Percentiles rank a stretch among this genome's conserved stretches.
Conservation (phyloP, 257 asterid species). For the Solanum neorickii region DNA sequence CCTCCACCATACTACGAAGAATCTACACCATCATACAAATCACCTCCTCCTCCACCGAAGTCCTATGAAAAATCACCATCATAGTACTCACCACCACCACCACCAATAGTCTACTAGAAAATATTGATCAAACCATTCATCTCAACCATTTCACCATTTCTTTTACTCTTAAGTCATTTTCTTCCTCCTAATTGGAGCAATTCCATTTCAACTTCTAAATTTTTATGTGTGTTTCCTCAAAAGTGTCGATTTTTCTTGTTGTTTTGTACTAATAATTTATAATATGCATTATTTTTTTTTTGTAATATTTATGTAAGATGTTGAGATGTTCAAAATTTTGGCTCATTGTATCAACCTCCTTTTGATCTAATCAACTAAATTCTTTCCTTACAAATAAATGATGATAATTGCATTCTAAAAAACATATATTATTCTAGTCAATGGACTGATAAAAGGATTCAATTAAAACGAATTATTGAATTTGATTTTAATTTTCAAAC, state of each 20-base stretch:
- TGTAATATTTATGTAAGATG: background rate
- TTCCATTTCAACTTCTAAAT: background rate
- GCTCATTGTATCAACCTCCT: background rate
- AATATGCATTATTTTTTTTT: background rate
- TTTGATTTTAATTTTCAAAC: too few species aligned
- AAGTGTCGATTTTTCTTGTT: background rate
- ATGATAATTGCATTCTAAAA: background rate
- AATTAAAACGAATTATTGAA: too few species aligned
- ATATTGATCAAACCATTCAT: background rate
- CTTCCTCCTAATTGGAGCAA: background rate
- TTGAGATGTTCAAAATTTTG: background rate
- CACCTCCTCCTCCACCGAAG: background rate
- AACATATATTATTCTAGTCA: background rate
- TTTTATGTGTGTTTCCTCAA: background rate
- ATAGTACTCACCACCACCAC: background rate
- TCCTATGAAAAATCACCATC: background rate
- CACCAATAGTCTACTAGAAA: background rate
- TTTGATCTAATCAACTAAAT: background rate
- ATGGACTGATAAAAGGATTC: too few species aligned
- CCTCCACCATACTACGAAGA: background rate
- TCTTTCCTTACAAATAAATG: background rate
- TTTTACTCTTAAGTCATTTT: background rate
- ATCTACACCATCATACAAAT: background rate
- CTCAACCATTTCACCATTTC: background rate
- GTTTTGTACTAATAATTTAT: background rate